Percentiles rank a stretch among this genome's conserved stretches.
Evolutionary conservation across 164 flowering plant species (phyloP).

Genomic region (Aristolochia contorta): DNA sequence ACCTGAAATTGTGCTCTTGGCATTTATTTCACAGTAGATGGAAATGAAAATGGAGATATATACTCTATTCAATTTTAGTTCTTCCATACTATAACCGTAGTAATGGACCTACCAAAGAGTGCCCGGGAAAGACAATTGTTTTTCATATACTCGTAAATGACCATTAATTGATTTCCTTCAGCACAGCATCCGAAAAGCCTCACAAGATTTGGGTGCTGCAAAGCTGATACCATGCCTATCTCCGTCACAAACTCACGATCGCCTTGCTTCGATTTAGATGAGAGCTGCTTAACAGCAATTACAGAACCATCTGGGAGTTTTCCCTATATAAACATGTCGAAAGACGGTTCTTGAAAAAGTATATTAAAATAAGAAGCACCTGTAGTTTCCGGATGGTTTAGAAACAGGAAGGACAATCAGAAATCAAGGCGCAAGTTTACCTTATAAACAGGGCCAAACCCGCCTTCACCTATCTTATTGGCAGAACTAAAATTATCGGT

Average conservation of each 20-base stretch:
- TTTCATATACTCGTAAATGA: conserved; percentile 51
- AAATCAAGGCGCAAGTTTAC: not conserved
- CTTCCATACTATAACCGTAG: too few species aligned
- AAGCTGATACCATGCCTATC: conserved; percentile 52
- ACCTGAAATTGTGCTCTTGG: conserved; percentile 14
- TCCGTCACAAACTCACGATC: conserved; percentile 59
- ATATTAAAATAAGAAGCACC: too few species aligned
- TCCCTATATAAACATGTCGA: conserved; percentile 6
- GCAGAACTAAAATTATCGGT: not conserved
- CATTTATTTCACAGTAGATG: not conserved
- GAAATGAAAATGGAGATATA: too few species aligned
- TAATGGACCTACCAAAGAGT: conserved; percentile 28
- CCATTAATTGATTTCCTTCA: conserved; percentile 42
- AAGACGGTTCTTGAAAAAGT: not conserved
- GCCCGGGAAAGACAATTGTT: conserved; percentile 46
- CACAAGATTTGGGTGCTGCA: conserved; percentile 57
- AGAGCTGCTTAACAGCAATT: conserved; percentile 67
- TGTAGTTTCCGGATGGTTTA: too few species aligned
- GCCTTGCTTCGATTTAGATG: conserved; percentile 53
- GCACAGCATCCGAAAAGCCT: conserved; percentile 46
- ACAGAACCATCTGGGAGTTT: conserved; percentile 32
- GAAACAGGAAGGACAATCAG: too few species aligned
- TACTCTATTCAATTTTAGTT: too few species aligned
- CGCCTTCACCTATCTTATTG: not conserved
- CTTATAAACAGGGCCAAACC: conserved; percentile 1